Evolutionary conservation across 768 basidiomycete species (phyloP).

Genomic region (Leccinum ochraceum): DNA sequence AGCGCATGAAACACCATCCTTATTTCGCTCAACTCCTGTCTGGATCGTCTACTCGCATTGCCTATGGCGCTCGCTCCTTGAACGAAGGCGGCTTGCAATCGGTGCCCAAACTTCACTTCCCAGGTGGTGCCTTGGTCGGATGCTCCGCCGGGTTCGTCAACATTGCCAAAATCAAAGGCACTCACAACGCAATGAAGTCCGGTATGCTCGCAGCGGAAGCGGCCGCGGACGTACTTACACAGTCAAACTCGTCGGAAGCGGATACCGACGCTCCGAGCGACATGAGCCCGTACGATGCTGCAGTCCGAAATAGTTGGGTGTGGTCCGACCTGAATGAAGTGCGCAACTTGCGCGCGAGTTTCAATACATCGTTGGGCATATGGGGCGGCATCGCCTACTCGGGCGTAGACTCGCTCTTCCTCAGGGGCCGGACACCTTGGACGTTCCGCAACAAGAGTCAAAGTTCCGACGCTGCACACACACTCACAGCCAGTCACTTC

Average conservation of each 20-base stretch:
- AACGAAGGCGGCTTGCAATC: constrained; percentile 96
- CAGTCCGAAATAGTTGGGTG: constrained; percentile 79
- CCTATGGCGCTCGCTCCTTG: constrained; percentile 86
- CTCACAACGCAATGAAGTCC: constrained; percentile 98
- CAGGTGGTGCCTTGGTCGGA: constrained; percentile 92
- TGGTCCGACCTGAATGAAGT: constrained; percentile 86
- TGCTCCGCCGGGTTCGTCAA: constrained; percentile 97
- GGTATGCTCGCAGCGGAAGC: constrained; percentile 97
- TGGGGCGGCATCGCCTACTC: constrained; percentile 89
- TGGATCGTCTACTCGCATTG: constrained; percentile 70
- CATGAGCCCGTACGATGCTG: constrained; percentile 71
- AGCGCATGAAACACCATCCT: constrained; percentile 97
- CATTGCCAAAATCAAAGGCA: constrained; percentile 97
- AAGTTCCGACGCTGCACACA: constrained; percentile 66
- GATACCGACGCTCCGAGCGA: constrained; percentile 41
- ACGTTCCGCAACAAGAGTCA: constrained; percentile 72
- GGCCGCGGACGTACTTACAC: constrained; percentile 62
- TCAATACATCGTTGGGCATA: constrained; percentile 76
- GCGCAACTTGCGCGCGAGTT: constrained; percentile 88
- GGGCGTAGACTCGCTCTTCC: constrained; percentile 81
- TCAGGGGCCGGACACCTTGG: constrained; percentile 89
- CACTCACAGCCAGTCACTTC: constrained; percentile 62
- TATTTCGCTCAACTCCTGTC: constrained; percentile 82
- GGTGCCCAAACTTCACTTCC: constrained; percentile 83
- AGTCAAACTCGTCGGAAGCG: constrained; percentile 15